Evolutionary conservation across 768 basidiomycete genomes (phyloP).

Genomic region (Asterophora lycoperdoides): DNA sequence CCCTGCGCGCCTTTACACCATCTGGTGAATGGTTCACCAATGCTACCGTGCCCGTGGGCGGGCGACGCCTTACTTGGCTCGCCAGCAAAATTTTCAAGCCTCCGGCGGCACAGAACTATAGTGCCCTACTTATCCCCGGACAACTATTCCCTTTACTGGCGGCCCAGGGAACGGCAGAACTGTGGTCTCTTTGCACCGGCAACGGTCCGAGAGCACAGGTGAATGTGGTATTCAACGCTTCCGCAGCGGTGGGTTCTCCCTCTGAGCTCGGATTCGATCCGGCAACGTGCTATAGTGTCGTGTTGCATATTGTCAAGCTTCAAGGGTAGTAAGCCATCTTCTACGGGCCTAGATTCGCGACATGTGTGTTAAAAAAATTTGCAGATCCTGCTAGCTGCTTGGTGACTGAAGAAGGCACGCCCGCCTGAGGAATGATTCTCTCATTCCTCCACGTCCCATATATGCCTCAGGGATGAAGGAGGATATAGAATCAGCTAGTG

Average conservation of each 20-base stretch:
- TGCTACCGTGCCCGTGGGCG: slow-evolving; percentile 31
- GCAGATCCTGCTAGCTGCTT: no score
- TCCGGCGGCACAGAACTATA: slow-evolving; percentile 34
- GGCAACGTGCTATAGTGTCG: slow-evolving; percentile 6
- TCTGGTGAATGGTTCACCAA: slow-evolving; percentile 35
- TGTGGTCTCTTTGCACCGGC: slow-evolving; percentile 40
- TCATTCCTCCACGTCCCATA: no score
- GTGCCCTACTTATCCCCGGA: slow-evolving; percentile 21
- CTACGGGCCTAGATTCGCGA: no score
- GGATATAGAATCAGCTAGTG: no score
- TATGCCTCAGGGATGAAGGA: no score
- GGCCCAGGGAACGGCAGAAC: slow-evolving; percentile 25
- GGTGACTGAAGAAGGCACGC: no score
- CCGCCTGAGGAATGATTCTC: no score
- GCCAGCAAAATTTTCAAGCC: slow-evolving; percentile 28
- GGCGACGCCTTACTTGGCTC: slow-evolving; percentile 32
- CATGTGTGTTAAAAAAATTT: no score
- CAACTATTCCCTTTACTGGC: slow-evolving; percentile 26
- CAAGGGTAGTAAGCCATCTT: no score
- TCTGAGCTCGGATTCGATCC: neutral
- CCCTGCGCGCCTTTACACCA: slow-evolving; percentile 33
- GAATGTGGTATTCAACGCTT: slow-evolving; percentile 34
- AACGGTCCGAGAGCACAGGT: slow-evolving; percentile 25
- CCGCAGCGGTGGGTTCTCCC: slow-evolving; percentile 4
- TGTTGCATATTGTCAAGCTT: neutral